phyloP scores from a whole-genome alignment of 208 protist genomes.

The Trypanosoma lewisi region DNA sequence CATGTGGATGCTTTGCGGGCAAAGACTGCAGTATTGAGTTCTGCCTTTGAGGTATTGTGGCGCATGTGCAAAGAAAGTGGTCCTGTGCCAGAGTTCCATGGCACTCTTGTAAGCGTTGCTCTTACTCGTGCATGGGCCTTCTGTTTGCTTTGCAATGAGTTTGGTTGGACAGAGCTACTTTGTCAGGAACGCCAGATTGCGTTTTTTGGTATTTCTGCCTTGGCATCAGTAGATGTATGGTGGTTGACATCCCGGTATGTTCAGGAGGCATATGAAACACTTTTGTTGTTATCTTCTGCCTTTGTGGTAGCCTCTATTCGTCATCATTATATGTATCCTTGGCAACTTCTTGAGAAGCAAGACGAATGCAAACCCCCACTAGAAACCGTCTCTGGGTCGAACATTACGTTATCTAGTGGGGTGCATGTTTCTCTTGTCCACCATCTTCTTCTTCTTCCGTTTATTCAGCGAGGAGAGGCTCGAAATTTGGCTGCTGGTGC shows the following conservation, averaged over 20 bases:
- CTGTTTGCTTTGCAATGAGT: conserved; percentile 18
- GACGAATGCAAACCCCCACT: background rate
- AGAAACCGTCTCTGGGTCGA: background rate
- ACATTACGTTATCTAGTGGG: conserved; percentile 9
- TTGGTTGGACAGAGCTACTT: conserved; percentile 19
- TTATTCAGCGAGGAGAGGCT: background rate
- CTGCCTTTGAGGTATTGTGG: conserved; percentile 16
- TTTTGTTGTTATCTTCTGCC: conserved; percentile 24
- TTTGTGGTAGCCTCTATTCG: conserved; percentile 17
- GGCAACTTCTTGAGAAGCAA: conserved; percentile 13
- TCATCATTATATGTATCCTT: conserved; percentile 1
- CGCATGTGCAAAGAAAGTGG: background rate
- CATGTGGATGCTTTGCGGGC: conserved; percentile 11
- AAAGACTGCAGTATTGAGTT: conserved; percentile 14
- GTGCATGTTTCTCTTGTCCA: conserved; percentile 21
- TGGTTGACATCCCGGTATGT: conserved; percentile 14
- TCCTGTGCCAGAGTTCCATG: background rate
- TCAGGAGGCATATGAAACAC: conserved; percentile 9
- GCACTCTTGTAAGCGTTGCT: background rate
- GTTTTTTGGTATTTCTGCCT: background rate
- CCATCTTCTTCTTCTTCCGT: too few relatives aligned
- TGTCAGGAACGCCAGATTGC: conserved; percentile 23
- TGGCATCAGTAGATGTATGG: background rate
- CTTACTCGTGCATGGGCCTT: conserved; percentile 22
- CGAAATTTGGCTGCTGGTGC: background rate